These are phyloP conservation scores for Alternaria ethzedia DNA, from an alignment of 2,329 filamentous ascomycete species.

Conservation along the genomic window DNA sequence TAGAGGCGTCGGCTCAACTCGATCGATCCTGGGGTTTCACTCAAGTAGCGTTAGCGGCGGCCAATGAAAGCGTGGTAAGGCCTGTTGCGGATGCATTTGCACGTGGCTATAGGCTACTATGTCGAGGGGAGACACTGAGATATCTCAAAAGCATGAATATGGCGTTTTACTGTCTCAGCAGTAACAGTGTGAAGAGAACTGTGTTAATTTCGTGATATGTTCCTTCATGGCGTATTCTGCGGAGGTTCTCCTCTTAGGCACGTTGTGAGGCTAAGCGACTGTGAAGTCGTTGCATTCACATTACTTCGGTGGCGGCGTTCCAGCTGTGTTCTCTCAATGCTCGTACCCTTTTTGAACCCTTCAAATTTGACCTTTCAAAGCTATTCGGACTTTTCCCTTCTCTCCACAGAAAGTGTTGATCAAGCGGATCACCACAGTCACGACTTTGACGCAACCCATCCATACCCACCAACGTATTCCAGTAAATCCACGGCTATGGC, in stretches of 20 bases:
- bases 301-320: neutral
- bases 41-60: neutral
- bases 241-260: accelerated
- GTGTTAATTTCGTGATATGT: neutral
- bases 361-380: neutral
- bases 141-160: neutral
- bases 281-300: neutral
- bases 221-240: accelerated
- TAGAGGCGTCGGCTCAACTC: neutral
- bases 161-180: neutral
- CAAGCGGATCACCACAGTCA: neutral
- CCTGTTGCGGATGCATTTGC: neutral
- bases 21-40: neutral
- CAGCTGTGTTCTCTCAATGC: neutral
- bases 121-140: neutral
- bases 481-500: neutral
- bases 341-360: accelerated
- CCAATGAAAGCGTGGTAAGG: neutral
- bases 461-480: accelerated
- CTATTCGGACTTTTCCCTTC: neutral
- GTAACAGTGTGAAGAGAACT: neutral
- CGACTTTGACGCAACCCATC: neutral
- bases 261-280: neutral
- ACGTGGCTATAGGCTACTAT: neutral
- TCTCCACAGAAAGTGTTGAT: neutral